phyloP scores from a whole-genome alignment of 176 grass and related monocot species.

The Canna indica region DNA sequence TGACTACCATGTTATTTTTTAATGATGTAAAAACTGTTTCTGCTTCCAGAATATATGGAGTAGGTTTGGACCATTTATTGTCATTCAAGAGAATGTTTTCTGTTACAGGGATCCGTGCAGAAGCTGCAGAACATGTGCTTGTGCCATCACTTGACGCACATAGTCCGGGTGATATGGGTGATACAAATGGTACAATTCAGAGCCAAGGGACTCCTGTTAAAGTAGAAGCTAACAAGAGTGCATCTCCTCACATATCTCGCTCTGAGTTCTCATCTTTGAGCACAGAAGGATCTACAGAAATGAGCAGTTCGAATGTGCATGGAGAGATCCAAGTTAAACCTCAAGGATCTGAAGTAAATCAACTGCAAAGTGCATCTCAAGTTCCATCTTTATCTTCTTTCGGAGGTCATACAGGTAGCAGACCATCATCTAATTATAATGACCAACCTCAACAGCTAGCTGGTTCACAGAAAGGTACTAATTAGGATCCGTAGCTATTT shows the following conservation, averaged over 20 bases:
- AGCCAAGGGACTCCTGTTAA: conserved; percentile 4
- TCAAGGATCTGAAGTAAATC: neutral
- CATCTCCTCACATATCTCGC: conserved; percentile 2
- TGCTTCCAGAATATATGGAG: no score
- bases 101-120: conserved; percentile 3
- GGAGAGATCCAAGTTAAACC: neutral
- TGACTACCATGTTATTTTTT: neutral
- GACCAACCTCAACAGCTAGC: conserved; percentile 32
- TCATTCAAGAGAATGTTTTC: neutral
- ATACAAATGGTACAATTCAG: neutral
- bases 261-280: neutral
- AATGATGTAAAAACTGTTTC: neutral
- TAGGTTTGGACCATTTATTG: neutral
- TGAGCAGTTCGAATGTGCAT: no score
- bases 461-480: conserved; percentile 47
- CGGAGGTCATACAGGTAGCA: conserved; percentile 24
- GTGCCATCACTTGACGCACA: conserved; percentile 10
- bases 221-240: neutral
- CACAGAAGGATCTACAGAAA: no score
- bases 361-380: conserved; percentile 25
- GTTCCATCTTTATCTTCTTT: conserved; percentile 25
- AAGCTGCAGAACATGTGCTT: conserved; percentile 8
- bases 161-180: neutral
- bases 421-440: conserved; percentile 29
- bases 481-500: neutral